Percentiles rank a stretch among this genome's conserved stretches.
Conservation (phyloP, 768 basidiomycete genomes). For the Tricholoma bakamatsutake region DNA sequence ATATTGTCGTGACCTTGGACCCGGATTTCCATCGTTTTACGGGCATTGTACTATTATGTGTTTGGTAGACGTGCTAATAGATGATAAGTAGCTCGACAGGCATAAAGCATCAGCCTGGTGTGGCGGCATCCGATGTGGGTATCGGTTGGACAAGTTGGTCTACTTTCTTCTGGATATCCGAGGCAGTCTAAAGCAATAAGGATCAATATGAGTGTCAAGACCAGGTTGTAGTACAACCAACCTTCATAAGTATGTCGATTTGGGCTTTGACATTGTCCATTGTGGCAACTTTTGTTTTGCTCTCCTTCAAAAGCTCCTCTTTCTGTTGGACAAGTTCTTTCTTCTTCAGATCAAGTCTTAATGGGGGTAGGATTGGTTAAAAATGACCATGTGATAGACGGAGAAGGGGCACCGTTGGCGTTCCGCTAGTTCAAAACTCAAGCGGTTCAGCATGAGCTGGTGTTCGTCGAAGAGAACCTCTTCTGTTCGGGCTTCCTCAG, state of each 20-base stretch:
- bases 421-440: conserved; percentile 84
- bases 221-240: conserved; percentile 17
- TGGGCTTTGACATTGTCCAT: conserved; percentile 77
- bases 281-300: conserved; percentile 63
- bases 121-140: conserved; percentile 17
- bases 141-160: conserved; percentile 55
- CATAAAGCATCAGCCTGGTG: conserved; percentile 7
- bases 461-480: conserved; percentile 66
- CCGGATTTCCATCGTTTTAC: conserved; percentile 13
- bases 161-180: conserved; percentile 72
- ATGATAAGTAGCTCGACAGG: background rate
- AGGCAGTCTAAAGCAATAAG: conserved; percentile 44
- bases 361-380: background rate
- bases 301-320: conserved; percentile 76
- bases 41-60: conserved; percentile 12
- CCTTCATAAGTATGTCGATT: conserved; percentile 75
- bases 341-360: conserved; percentile 65
- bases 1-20: conserved; percentile 5
- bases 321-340: conserved; percentile 66
- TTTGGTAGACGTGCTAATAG: conserved; percentile 9
- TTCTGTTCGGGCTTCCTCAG: conserved; percentile 54
- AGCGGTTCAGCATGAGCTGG: conserved; percentile 81
- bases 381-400: conserved; percentile 9
- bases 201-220: conserved; percentile 9
- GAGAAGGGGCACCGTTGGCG: conserved; percentile 63